phyloP scores from a whole-genome alignment of 176 grass and related monocot species.

The Oryza meyeriana region DNA sequence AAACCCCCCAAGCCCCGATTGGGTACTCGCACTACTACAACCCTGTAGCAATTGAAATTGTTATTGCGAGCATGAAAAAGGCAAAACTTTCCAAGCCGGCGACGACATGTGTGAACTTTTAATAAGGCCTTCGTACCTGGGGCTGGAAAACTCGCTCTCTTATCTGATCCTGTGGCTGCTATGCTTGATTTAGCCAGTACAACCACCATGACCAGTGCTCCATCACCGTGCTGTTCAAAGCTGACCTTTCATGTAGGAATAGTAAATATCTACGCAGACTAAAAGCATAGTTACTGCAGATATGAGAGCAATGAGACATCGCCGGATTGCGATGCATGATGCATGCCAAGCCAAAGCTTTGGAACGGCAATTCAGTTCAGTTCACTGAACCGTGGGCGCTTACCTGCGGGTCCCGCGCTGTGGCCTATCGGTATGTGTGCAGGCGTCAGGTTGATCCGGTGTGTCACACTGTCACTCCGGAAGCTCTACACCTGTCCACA shows the following conservation, averaged over 20 bases:
- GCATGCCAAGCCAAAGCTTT: neutral
- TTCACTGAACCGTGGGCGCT: neutral
- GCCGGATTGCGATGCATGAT: neutral
- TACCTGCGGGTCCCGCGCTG: neutral
- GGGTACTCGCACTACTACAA: neutral
- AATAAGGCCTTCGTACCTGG: neutral
- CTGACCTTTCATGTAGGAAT: neutral
- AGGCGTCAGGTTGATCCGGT: neutral
- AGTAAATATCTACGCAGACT: neutral
- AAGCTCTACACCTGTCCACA: no score
- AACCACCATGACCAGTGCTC: neutral
- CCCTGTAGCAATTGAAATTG: neutral
- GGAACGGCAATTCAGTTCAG: neutral
- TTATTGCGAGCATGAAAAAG: neutral
- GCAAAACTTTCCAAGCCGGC: neutral
- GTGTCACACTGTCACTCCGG: no score
- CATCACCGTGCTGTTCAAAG: neutral
- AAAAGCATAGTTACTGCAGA: neutral
- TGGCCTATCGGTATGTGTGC: no score
- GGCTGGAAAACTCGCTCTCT: no score
- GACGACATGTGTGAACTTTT: neutral
- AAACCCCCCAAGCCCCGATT: no score
- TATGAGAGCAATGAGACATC: neutral
- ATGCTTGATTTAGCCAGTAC: neutral
- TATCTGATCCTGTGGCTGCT: neutral